Evolutionary conservation across 805 yeast species (phyloP), one percentile per base, ranked within the genome.

Genomic region (Ascoidea tarda): DNA sequence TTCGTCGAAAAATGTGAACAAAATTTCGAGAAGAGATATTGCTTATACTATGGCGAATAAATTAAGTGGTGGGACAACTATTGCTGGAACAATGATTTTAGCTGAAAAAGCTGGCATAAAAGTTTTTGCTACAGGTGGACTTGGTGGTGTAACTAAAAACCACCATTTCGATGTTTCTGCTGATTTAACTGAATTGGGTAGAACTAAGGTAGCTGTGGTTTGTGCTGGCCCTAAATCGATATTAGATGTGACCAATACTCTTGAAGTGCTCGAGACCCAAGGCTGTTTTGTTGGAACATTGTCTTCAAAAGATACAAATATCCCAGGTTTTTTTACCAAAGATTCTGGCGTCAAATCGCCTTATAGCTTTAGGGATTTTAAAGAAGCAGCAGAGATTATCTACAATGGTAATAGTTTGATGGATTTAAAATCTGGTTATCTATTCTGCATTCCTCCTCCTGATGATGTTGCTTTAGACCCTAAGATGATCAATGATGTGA

Each of bases 191-290:
- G 96, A 88, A 62, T 70, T 89, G 52, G 83, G 89, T 1, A 73
- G 81, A 53, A 89, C 96, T 0, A 87, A 90, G 0, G 88, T 88
- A 1, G 81, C 88, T 0, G 96, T 88, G n/a, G 90, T 88, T 6
- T 88, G 96, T 63, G 82, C 95, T 6, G 96, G 96, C 0, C 96
- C 96, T 1, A 88, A 88, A 63, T 80, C 89, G 46, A 87, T 88
- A 51, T 69, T 88, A 53, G 96, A 88, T 60, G 82, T 89, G 52
- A 79, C 75, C 6, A 73, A 84, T 57, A 89, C 96, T 0, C 72
- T 87, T 75, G 96, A 88, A 64, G 87, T 82, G 61, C 70, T 88
- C 51, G 96, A 88, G 64, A 88, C 96, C 0, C 89, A 87, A 66
- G 96, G 96, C 12, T 95, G 88, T 0, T 84, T 83, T 59, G 95